Conservation (phyloP, 495 filamentous ascomycete genomes). For the Clohesyomyces aquaticus region DNA sequence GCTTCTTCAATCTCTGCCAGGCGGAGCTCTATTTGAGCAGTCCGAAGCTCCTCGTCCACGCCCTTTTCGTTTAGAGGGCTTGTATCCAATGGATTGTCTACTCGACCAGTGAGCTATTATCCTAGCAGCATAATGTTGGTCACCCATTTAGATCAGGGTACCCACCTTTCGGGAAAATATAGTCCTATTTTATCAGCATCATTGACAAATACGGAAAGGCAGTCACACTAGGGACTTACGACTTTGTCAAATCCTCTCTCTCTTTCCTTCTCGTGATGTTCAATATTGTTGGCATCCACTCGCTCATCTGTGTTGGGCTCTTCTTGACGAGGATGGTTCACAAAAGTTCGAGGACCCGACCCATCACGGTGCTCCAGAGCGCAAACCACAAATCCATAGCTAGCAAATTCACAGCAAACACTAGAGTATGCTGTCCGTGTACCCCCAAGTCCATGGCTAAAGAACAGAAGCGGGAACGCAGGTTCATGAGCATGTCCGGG, state of each 20-base stretch:
- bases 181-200: constrained; percentile 41
- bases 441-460: constrained; percentile 55
- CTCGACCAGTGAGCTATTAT: background rate
- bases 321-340: constrained; percentile 47
- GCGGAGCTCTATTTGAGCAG: constrained; percentile 51
- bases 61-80: constrained; percentile 48
- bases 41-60: constrained; percentile 50
- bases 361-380: constrained; percentile 54
- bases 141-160: background rate
- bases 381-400: constrained; percentile 54
- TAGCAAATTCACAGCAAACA: constrained; percentile 53
- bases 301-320: constrained; percentile 39
- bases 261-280: constrained; percentile 43
- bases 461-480: constrained; percentile 50
- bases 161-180: constrained; percentile 49
- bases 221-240: constrained; percentile 9
- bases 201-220: background rate
- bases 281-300: constrained; percentile 39
- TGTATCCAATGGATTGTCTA: constrained; percentile 48
- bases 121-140: background rate
- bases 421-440: constrained; percentile 51
- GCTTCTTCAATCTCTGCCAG: constrained; percentile 52
- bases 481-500: constrained; percentile 43
- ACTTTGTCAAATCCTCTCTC: constrained; percentile 44
- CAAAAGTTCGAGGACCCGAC: constrained; percentile 48